Base-by-base conservation (phyloP, 2,329 filamentous ascomycete species). In the Nigrospora sphaerica region DNA sequence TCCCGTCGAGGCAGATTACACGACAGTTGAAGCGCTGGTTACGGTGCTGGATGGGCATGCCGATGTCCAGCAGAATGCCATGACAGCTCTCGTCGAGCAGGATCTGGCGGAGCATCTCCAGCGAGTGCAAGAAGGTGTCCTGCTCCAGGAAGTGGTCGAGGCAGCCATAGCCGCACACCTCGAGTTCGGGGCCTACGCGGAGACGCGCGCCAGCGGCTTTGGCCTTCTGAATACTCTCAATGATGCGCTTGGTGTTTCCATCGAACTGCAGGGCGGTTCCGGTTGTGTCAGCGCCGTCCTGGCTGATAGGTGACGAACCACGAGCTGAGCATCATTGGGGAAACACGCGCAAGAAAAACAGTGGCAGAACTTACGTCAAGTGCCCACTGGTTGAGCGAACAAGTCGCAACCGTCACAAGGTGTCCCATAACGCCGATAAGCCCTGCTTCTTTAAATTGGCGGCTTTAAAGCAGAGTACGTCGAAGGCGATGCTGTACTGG, bases 1-100 rank as follows among this genome's bases (percentile, higher is more conserved):
- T 80, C 43, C 79, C 75, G 54, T 90, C 77, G 43, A 81, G 71
- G 49, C 72, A 70, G 50, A 87, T 75, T n/a, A 85, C 70, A 19
- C 85, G 71, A 54, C 78, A 80, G 61, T 86, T 88, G 66, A 81
- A 87, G 46, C 76, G 71, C 44, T 77, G 70, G 55, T 81, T 80
- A 37, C 77, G 66, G 59, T 86, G 83, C 39, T 73, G 68, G 40
- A 88, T 72, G 0, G 82, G 81, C 68, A 81, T 71, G 34, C 78
- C 80, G 33, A 84, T 68, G 57, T 84, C 80, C 18, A 86, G 66
- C 17, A 88, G 69, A 54, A 88, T 88, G 58, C 77, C 83, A 54
- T 85, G 69, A 51, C 75, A 80, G 11, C 73, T 72, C 33, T 74
- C 62, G 62, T 87, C 74, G 5, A 68, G 62, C 17, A 89, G 68